A percentile compares a stretch with the other conserved stretches of the same genome.
Conservation (phyloP, 192 early-diverging fungal genomes). For the Gigaspora rosea region DNA sequence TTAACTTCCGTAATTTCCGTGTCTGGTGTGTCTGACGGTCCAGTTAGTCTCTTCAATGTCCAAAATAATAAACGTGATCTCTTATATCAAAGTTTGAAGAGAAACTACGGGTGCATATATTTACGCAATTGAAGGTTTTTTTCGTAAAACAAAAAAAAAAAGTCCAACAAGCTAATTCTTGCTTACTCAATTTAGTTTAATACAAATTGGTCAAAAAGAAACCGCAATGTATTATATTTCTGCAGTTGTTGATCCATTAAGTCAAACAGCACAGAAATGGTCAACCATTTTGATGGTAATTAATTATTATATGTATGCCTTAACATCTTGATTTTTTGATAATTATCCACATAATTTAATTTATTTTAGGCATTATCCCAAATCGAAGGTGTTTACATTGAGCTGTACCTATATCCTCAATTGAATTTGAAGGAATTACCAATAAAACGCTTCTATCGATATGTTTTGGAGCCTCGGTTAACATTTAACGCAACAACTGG, state of each 20-base stretch:
- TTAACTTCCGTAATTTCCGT: slow-evolving; percentile 12
- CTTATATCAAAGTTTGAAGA: not conserved
- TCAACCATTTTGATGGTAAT: slow-evolving; percentile 65
- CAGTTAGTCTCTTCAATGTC: not conserved
- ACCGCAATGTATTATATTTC: slow-evolving; percentile 45
- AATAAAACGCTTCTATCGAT: slow-evolving; percentile 88
- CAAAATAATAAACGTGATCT: slow-evolving; percentile 5
- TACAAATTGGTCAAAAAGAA: slow-evolving; percentile 32
- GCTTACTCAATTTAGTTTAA: slow-evolving; percentile 31
- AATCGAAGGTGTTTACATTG: slow-evolving; percentile 64
- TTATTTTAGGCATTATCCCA: slow-evolving; percentile 51
- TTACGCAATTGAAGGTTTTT: not conserved
- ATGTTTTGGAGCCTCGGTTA: slow-evolving; percentile 66
- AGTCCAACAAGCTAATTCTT: too few relatives aligned
- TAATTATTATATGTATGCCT: not conserved
- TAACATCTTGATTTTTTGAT: not conserved
- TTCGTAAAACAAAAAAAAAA: too few relatives aligned
- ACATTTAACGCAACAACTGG: slow-evolving; percentile 59
- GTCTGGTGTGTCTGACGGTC: slow-evolving; percentile 22
- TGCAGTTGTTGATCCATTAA: slow-evolving; percentile 78
- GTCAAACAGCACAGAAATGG: slow-evolving; percentile 78
- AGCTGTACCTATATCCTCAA: slow-evolving; percentile 70
- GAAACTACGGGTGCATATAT: slow-evolving; percentile 7
- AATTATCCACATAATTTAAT: not conserved
- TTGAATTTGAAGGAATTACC: slow-evolving; percentile 64